A percentile compares a stretch with the other conserved stretches of the same genome.
phyloP scores from a whole-genome alignment of 805 yeast genomes.

The Wickerhamia fluorescens region DNA sequence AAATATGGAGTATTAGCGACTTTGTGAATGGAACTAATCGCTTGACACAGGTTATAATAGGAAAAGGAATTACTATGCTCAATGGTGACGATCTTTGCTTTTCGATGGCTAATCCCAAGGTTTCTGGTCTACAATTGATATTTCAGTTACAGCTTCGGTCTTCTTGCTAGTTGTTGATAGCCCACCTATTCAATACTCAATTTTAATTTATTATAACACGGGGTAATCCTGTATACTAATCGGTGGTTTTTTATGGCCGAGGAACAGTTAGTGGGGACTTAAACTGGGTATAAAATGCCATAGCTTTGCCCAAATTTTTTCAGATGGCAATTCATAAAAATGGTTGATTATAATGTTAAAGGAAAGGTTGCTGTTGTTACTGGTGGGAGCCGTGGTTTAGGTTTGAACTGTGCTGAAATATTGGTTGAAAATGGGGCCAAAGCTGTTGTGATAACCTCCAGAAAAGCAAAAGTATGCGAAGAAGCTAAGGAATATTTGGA shows the following conservation, averaged over 20 bases:
- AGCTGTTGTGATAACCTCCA: conserved; percentile 54
- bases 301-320: too few species aligned
- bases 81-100: conserved; percentile 16
- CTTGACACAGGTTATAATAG: conserved; percentile 63
- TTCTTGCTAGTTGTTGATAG: too few species aligned
- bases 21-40: conserved; percentile 37
- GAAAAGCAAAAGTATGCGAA: conserved; percentile 55
- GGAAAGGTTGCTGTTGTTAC: conserved; percentile 64
- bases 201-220: too few species aligned
- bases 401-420: conserved; percentile 60
- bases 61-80: conserved; percentile 48
- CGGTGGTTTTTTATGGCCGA: too few species aligned
- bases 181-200: too few species aligned
- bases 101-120: conserved; percentile 58
- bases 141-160: conserved; percentile 23
- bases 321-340: too few species aligned
- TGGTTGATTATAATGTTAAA: conserved; percentile 42
- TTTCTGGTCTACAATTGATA: conserved; percentile 55
- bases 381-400: conserved; percentile 74
- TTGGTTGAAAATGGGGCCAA: conserved; percentile 56
- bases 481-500: conserved; percentile 43
- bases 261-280: too few species aligned
- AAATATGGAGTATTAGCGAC: conserved; percentile 55
- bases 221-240: too few species aligned
- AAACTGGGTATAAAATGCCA: too few species aligned